Evolutionary conservation across 192 early-diverging fungal species (phyloP).

Genomic region (Coemansia sp.): DNA sequence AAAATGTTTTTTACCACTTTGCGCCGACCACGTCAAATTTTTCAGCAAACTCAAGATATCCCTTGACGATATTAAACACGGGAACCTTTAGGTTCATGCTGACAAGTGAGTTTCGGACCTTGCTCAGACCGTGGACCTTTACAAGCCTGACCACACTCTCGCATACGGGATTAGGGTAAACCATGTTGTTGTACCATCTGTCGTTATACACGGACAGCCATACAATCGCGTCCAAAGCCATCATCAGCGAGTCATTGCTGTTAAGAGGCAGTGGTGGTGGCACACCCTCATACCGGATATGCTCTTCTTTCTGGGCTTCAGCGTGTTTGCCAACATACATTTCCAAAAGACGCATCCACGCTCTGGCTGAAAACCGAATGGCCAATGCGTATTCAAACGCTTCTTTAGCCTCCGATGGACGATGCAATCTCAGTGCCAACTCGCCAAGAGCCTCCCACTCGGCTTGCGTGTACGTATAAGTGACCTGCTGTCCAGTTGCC

Average conservation of each 20-base stretch:
- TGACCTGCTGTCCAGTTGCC: constrained; percentile 59
- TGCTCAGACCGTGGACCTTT: constrained; percentile 81
- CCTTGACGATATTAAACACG: constrained; percentile 73
- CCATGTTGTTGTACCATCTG: constrained; percentile 88
- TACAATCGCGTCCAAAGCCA: constrained; percentile 76
- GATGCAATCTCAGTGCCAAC: constrained; percentile 80
- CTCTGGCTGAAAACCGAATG: constrained; percentile 89
- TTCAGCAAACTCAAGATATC: constrained; percentile 68
- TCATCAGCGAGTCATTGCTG: constrained; percentile 66
- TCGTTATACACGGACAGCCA: constrained; percentile 85
- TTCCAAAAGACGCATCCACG: constrained; percentile 84
- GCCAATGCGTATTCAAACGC: constrained; percentile 85
- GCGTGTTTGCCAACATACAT: constrained; percentile 63
- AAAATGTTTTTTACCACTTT: constrained; percentile 58
- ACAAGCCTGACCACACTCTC: constrained; percentile 83
- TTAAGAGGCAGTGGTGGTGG: constrained; percentile 14
- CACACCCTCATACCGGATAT: constrained; percentile 25
- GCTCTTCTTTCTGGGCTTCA: constrained; percentile 60
- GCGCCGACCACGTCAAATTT: constrained; percentile 71
- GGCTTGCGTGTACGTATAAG: constrained; percentile 89
- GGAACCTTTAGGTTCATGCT: constrained; percentile 83
- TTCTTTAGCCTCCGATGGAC: constrained; percentile 88
- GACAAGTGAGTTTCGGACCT: constrained; percentile 87
- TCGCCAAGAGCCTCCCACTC: constrained; percentile 99
- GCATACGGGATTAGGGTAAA: constrained; percentile 88